phyloP scores from a whole-genome alignment of 140 eudicot genomes.

The Senecio squalidus region DNA sequence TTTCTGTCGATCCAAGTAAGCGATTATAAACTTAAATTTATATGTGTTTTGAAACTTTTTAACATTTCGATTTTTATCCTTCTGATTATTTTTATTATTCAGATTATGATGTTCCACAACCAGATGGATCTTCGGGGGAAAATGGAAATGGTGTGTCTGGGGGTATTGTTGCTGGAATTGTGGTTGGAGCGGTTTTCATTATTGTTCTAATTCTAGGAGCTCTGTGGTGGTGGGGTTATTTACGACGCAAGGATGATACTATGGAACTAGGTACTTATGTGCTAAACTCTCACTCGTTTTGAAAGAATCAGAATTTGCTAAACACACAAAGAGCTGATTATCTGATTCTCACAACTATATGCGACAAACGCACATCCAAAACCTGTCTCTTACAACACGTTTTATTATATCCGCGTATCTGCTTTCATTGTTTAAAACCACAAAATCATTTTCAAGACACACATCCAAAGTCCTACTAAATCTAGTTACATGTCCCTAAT shows the following conservation, averaged over 20 bases:
- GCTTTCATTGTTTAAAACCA: too few species aligned
- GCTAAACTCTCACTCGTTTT: too few species aligned
- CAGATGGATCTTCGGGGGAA: conserved; percentile 1
- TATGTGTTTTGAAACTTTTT: too few species aligned
- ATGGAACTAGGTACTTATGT: conserved; percentile 22
- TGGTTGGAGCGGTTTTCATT: conserved; percentile 31
- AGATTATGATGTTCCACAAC: conserved; percentile 10
- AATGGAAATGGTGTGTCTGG: conserved; percentile 28
- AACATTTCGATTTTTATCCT: too few species aligned
- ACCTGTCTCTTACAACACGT: too few species aligned
- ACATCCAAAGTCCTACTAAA: too few species aligned
- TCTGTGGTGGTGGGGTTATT: conserved; percentile 65
- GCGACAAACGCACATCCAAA: too few species aligned
- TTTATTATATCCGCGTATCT: too few species aligned
- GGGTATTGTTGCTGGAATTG: conserved; percentile 51
- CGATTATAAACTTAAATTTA: too few species aligned
- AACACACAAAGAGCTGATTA: not conserved
- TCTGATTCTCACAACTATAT: too few species aligned
- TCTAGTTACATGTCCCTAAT: not conserved
- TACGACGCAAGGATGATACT: conserved; percentile 21
- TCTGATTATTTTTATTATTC: not conserved
- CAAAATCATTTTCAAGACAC: too few species aligned
- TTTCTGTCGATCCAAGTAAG: conserved; percentile 60
- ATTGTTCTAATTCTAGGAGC: conserved; percentile 30
- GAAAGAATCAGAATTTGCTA: too few species aligned